These are phyloP conservation scores for Salmacisia buchloeana DNA, from an alignment of 1,284 basidiomycete genomes.

Conservation along the genomic window DNA sequence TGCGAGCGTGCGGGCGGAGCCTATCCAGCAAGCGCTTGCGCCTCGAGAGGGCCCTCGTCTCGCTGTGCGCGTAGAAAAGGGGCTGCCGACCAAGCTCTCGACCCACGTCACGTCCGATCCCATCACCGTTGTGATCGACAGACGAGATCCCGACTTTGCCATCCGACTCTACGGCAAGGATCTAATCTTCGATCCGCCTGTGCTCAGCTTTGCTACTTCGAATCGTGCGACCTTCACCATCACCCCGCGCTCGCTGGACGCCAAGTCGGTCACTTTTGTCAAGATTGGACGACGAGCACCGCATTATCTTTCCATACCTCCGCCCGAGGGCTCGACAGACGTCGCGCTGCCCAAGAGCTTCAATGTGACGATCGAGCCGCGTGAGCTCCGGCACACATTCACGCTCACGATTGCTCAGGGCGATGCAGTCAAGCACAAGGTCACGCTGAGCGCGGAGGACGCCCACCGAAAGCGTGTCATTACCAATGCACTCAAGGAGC, in stretches of 20 bases:
- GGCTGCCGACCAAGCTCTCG: conserved; percentile 28
- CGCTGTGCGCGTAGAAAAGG: background rate
- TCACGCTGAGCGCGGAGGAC: conserved; percentile 37
- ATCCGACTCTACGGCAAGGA: conserved; percentile 41
- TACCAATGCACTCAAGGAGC: conserved; percentile 12
- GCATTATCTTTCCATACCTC: conserved; percentile 14
- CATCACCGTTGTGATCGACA: conserved; percentile 35
- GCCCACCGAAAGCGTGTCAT: conserved; percentile 16
- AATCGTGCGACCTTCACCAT: conserved; percentile 37
- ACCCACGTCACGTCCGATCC: conserved; percentile 37
- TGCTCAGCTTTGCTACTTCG: conserved; percentile 32
- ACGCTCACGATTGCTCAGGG: conserved; percentile 16
- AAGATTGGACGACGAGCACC: conserved; percentile 23
- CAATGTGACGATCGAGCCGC: conserved; percentile 31
- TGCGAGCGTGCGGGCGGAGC: conserved; percentile 29
- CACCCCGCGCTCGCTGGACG: conserved; percentile 30
- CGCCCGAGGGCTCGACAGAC: conserved; percentile 15
- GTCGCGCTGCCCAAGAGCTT: conserved; percentile 23
- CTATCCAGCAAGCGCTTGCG: conserved; percentile 30
- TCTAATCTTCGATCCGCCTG: conserved; percentile 38
- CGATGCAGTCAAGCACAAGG: conserved; percentile 14
- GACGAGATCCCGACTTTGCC: conserved; percentile 38
- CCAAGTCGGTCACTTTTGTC: conserved; percentile 37
- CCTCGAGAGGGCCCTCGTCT: conserved; percentile 14
- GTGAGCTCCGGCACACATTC: conserved; percentile 38